phyloP scores from a whole-genome alignment of 2,329 filamentous ascomycete species.

The Aspergillus oerlinghausenensis region DNA sequence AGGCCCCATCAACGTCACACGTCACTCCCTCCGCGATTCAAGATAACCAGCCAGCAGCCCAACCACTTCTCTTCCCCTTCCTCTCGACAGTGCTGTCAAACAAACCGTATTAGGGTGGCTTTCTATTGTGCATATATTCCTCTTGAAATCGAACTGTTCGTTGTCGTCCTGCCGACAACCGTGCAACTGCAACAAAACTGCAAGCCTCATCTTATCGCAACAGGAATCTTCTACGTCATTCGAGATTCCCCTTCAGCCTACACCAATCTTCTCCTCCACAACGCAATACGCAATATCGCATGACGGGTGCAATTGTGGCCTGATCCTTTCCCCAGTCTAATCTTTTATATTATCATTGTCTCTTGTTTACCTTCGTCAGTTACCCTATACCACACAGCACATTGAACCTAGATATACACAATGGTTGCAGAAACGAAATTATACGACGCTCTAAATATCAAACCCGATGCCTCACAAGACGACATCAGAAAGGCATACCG shows the following conservation, averaged over 20 bases:
- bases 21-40: slow-evolving; percentile 19
- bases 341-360: slow-evolving; percentile 11
- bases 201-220: slow-evolving; percentile 1
- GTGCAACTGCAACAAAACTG: slow-evolving; percentile 1
- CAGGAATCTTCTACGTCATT: slow-evolving; percentile 34
- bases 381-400: slow-evolving; percentile 5
- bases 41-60: slow-evolving; percentile 9
- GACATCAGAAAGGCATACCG: slow-evolving; percentile 90
- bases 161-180: background rate
- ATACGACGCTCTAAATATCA: slow-evolving; percentile 79
- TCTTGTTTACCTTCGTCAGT: background rate
- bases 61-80: background rate
- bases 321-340: background rate
- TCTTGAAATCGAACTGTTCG: background rate
- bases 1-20: slow-evolving; percentile 25
- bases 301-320: background rate
- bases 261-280: slow-evolving; percentile 3
- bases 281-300: slow-evolving; percentile 1
- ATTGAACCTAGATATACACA: slow-evolving; percentile 27
- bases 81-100: background rate
- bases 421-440: slow-evolving; percentile 97
- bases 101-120: background rate
- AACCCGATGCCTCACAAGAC: slow-evolving; percentile 76
- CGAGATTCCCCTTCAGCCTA: slow-evolving; percentile 18
- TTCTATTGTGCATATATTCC: background rate